Conservation (phyloP, 441 rosid species). For the Pelargonium myrrhifolium region DNA sequence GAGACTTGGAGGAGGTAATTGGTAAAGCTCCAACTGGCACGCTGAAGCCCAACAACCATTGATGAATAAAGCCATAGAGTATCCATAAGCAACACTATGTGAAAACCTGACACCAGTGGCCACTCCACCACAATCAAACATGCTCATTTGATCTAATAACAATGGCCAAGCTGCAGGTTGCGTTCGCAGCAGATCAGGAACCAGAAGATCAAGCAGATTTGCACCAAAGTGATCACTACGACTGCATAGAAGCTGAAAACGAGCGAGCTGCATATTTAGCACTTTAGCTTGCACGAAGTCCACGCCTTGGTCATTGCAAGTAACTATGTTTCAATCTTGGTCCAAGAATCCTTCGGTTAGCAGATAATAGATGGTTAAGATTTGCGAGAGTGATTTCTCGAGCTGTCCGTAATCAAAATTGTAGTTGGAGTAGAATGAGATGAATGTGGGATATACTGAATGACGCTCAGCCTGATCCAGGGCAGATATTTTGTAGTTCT, state of each 20-base stretch:
- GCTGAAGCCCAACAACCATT: neutral
- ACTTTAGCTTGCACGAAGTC: neutral
- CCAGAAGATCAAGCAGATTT: neutral
- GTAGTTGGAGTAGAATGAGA: neutral
- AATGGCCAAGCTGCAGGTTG: too few species aligned
- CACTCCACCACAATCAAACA: neutral
- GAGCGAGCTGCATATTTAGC: neutral
- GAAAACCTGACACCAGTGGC: neutral
- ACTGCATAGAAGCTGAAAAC: neutral
- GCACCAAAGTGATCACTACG: neutral
- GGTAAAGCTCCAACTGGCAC: neutral
- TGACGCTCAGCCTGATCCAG: neutral
- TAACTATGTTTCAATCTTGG: neutral
- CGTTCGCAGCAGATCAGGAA: too few species aligned
- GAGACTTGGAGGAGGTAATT: neutral
- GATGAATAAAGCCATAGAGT: neutral
- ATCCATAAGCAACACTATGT: neutral
- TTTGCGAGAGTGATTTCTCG: neutral
- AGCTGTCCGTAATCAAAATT: neutral
- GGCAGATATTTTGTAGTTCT: neutral
- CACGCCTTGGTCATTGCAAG: neutral
- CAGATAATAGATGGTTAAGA: neutral
- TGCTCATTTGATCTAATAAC: neutral
- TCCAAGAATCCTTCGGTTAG: neutral
- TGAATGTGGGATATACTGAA: neutral